Base-by-base conservation (phyloP, 805 yeast species). In the Saccharomycopsis babjevae region DNA sequence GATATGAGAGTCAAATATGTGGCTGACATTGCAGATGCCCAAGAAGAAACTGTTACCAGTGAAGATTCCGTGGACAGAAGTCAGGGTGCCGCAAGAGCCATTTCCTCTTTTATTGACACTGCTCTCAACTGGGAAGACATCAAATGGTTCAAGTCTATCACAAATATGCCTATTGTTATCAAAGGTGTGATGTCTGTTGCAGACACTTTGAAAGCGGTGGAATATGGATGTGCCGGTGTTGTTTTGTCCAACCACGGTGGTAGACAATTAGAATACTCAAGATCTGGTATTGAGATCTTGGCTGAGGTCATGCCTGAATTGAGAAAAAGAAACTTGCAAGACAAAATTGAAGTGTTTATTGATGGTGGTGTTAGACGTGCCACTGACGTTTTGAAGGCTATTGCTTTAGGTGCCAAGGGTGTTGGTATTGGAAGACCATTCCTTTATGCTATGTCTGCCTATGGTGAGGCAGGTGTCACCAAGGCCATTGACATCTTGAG, bases 211-310 rank as follows among this genome's bases (percentile, higher is more conserved):
- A 72, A 75, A 66, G 96, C 96, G 0, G 83, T 83, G 5, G 86
- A 88, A 65, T 73, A 79, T 66, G 94, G 94, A 3, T 79, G 81
- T 34, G 81, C 83, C 52, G 96, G 92, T 50, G 85, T 89, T n/a
- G 89, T 90, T 3, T 68, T 89, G 57, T 88, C 96, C 1, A 90
- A 89, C 70, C 97, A 89, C 73, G 97, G 97, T 63, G 96, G 97
- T 50, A 77, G 97, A 64, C 96, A 89, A 72, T 75, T 90, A 61
- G 97, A 90, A 72, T 88, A 82, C 68, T 78, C 96, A 0, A 79
- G 88, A n/a, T 83, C 96, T 0, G 87, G 92, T 1, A 77, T 90
- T 40, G 88, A 85, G 70, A 82, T 88, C 4, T 74, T 90, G 57
- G 88, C 87, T 4, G 96, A 88, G 64, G 80, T 84, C 1, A 77